A percentile compares a stretch with the other conserved stretches of the same genome.
phyloP scores from a whole-genome alignment of 164 flowering plant genomes.

The Nelumbo lutea region DNA sequence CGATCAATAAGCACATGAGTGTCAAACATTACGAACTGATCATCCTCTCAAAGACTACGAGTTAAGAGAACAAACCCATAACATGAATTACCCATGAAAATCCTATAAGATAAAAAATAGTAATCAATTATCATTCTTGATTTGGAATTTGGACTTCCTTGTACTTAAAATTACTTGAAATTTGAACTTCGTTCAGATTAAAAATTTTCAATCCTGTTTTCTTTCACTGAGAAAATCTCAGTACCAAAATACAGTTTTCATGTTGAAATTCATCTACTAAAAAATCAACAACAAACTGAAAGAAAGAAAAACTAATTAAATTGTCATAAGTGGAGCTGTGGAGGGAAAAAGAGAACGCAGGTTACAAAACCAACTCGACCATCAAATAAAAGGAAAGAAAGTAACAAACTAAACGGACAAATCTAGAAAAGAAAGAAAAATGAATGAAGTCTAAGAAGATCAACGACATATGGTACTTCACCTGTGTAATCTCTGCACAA shows the following conservation, averaged over 20 bases:
- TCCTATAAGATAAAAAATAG: neutral
- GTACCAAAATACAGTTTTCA: too few relatives aligned
- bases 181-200: neutral
- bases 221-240: too few relatives aligned
- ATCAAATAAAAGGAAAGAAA: too few relatives aligned
- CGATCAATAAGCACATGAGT: neutral
- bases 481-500: conserved; percentile 81
- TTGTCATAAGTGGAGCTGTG: neutral
- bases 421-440: neutral
- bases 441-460: neutral
- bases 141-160: neutral
- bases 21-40: neutral
- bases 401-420: neutral
- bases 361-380: too few relatives aligned
- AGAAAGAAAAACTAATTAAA: neutral
- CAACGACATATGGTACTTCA: conserved; percentile 2
- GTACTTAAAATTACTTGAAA: neutral
- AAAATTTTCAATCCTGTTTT: too few relatives aligned
- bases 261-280: too few relatives aligned
- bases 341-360: neutral
- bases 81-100: neutral
- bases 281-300: neutral
- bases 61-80: neutral
- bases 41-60: neutral
- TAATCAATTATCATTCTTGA: neutral